A percentile compares a stretch with the other conserved stretches of the same genome.
These are phyloP conservation scores for Pleurotus djamor DNA, from an alignment of 768 basidiomycete species.

Conservation along the genomic window DNA sequence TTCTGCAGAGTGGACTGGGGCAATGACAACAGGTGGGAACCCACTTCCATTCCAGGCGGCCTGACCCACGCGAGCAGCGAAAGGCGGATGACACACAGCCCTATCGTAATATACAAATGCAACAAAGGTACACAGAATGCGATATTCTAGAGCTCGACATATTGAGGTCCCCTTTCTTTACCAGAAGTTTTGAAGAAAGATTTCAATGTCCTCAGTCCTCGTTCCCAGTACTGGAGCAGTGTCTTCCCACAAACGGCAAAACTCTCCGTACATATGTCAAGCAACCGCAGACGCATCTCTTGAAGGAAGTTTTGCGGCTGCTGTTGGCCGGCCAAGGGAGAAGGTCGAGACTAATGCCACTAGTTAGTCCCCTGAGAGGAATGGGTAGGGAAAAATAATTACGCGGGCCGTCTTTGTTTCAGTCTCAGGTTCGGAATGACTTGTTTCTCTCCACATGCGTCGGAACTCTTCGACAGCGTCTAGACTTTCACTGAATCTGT, in stretches of 20 bases:
- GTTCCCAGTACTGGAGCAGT: constrained; percentile 25
- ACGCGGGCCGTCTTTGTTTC: constrained; percentile 35
- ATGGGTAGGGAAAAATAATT: constrained; percentile 7
- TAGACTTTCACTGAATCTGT: constrained; percentile 88
- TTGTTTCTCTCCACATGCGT: constrained; percentile 69
- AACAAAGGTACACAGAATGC: not conserved
- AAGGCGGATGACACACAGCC: not conserved
- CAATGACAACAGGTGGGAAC: not conserved
- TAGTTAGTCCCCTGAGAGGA: not conserved
- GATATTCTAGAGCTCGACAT: constrained; percentile 29
- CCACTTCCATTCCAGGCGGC: not conserved
- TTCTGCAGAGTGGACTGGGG: not conserved
- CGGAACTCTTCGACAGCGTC: constrained; percentile 84
- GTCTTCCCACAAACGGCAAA: constrained; percentile 34
- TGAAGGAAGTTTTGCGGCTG: constrained; percentile 22
- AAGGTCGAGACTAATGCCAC: constrained; percentile 26
- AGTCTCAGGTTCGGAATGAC: constrained; percentile 34
- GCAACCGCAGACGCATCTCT: constrained; percentile 17
- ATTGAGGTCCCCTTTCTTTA: constrained; percentile 32
- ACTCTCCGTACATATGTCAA: constrained; percentile 29
- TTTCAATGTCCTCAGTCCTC: constrained; percentile 27
- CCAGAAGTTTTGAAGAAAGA: constrained; percentile 35
- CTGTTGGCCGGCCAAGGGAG: constrained; percentile 23
- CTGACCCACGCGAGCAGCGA: not conserved
- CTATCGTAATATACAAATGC: constrained; percentile 1